These are phyloP conservation scores for Volvox carteri DNA, from an alignment of 163 green algal genomes.

Conservation along the genomic window DNA sequence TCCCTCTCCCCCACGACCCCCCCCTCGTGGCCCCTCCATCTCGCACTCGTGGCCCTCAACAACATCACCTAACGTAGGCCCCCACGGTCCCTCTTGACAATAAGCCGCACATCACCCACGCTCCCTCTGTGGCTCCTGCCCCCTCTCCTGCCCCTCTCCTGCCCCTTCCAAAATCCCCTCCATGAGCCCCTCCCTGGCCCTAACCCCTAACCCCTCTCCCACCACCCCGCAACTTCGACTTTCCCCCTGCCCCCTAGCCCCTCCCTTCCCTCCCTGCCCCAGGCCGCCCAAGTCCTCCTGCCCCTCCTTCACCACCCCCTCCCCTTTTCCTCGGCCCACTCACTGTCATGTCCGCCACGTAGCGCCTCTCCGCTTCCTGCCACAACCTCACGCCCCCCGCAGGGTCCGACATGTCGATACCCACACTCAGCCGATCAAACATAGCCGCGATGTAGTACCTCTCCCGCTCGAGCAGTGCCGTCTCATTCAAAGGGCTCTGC, in stretches of 20 bases:
- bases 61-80: too few species aligned
- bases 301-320: not conserved
- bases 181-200: not conserved
- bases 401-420: too few species aligned
- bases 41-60: too few species aligned
- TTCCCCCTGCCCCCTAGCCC: not conserved
- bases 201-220: not conserved
- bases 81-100: too few species aligned
- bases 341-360: slow-evolving; percentile 35
- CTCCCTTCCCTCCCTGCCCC: not conserved
- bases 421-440: slow-evolving; percentile 28
- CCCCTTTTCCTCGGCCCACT: not conserved
- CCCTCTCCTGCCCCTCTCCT: not conserved
- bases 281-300: not conserved
- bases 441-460: slow-evolving; percentile 47
- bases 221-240: not conserved
- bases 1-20: too few species aligned
- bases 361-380: slow-evolving; percentile 9
- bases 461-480: not conserved
- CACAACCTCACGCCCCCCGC: not conserved
- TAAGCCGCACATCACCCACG: too few species aligned
- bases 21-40: too few species aligned
- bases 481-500: not conserved
- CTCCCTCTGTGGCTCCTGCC: too few species aligned
- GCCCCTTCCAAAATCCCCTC: not conserved